These are phyloP conservation scores for Penicillium sp. DNA, from an alignment of 2,329 filamentous ascomycete genomes.

Conservation along the genomic window DNA sequence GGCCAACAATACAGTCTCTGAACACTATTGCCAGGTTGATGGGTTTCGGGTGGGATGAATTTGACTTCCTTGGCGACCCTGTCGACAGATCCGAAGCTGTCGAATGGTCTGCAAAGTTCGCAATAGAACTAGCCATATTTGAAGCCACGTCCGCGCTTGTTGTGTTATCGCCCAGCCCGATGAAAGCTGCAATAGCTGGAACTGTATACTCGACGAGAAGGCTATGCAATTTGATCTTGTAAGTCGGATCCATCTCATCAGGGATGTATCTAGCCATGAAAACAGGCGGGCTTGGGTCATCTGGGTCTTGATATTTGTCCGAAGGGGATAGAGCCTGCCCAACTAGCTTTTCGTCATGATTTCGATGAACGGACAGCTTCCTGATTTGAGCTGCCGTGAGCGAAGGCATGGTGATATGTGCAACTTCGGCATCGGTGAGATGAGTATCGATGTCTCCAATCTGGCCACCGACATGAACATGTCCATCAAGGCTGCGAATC, in stretches of 20 bases:
- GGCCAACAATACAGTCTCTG: conserved; percentile 76
- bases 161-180: conserved; percentile 68
- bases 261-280: conserved; percentile 88
- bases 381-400: conserved; percentile 77
- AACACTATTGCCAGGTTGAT: conserved; percentile 62
- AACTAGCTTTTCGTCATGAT: conserved; percentile 70
- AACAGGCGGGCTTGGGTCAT: conserved; percentile 53
- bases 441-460: conserved; percentile 65
- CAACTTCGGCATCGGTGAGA: conserved; percentile 67
- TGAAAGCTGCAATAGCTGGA: conserved; percentile 75
- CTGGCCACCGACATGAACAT: conserved; percentile 65
- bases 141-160: conserved; percentile 73
- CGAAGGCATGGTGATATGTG: conserved; percentile 81
- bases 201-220: conserved; percentile 87
- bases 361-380: conserved; percentile 62
- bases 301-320: conserved; percentile 18
- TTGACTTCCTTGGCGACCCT: conserved; percentile 17
- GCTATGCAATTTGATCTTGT: conserved; percentile 86
- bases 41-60: conserved; percentile 50
- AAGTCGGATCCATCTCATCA: conserved; percentile 87
- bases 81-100: conserved; percentile 7
- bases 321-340: conserved; percentile 56
- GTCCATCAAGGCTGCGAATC: conserved; percentile 63
- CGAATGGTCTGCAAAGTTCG: conserved; percentile 64
- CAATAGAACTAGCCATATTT: conserved; percentile 76